Evolutionary conservation across 352 stramenopile genomes (phyloP).

Genomic region (Thalassiosira oceanica): DNA sequence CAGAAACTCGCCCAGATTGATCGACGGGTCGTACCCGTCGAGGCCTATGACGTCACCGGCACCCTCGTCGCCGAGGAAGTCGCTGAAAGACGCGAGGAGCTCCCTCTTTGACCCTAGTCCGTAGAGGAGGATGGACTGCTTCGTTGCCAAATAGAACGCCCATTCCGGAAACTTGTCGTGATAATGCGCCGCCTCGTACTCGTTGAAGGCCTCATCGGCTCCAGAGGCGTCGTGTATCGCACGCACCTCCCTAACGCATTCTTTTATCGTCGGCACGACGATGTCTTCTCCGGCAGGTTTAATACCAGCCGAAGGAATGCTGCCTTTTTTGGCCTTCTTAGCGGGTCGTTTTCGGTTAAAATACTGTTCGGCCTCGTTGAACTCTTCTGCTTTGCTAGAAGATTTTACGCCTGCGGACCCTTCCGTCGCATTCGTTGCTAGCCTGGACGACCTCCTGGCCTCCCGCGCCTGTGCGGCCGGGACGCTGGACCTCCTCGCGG

Average conservation of each 20-base stretch:
- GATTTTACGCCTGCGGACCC: background rate
- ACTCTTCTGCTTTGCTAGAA: background rate
- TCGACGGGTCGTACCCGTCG: conserved; percentile 62
- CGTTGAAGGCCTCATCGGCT: conserved; percentile 6
- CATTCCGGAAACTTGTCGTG: conserved; percentile 51
- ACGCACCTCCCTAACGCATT: conserved; percentile 21
- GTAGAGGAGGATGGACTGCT: conserved; percentile 75
- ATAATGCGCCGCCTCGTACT: conserved; percentile 21
- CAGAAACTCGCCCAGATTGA: conserved; percentile 58
- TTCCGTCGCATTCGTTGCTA: background rate
- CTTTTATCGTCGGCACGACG: conserved; percentile 15
- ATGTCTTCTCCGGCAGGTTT: background rate
- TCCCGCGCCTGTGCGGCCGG: too few relatives aligned
- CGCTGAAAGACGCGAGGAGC: conserved; percentile 63
- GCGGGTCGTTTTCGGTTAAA: conserved; percentile 24
- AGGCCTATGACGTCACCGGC: conserved; percentile 70
- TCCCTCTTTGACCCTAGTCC: conserved; percentile 69
- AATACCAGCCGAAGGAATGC: too few relatives aligned
- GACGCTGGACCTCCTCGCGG: background rate
- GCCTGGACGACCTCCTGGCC: too few relatives aligned
- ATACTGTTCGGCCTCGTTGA: conserved; percentile 23
- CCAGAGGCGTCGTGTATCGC: conserved; percentile 11
- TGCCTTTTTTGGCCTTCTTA: background rate
- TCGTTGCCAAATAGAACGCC: conserved; percentile 63
- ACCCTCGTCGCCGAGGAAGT: conserved; percentile 50